phyloP scores from a whole-genome alignment of 768 basidiomycete species.

The Grammothele lineata region DNA sequence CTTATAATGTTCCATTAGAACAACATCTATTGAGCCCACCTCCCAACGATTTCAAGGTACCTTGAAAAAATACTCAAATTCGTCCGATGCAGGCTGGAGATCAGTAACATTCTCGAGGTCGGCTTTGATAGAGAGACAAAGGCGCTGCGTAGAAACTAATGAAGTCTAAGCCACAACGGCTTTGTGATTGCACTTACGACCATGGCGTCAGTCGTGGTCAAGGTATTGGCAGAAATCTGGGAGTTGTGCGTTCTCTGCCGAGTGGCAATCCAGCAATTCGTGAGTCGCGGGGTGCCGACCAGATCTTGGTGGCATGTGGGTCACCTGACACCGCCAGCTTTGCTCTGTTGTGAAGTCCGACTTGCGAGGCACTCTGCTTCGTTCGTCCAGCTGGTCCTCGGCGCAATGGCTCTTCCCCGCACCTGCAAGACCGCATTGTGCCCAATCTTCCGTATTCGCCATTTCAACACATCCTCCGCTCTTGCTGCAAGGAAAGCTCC shows the following conservation, averaged over 20 bases:
- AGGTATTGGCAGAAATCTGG: no score
- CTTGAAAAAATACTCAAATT: conserved; percentile 81
- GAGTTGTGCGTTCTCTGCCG: no score
- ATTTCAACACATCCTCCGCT: conserved; percentile 7
- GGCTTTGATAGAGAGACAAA: conserved; percentile 69
- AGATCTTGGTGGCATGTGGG: no score
- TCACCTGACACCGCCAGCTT: no score
- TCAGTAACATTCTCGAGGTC: conserved; percentile 77
- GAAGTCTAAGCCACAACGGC: neutral
- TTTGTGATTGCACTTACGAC: conserved; percentile 14
- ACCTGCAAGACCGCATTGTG: conserved; percentile 13
- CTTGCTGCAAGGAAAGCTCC: conserved; percentile 7
- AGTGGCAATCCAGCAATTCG: no score
- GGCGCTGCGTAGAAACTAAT: conserved; percentile 35
- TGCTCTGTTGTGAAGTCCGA: neutral
- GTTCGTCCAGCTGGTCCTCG: conserved; percentile 6
- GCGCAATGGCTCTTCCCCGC: conserved; percentile 16
- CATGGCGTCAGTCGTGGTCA: conserved; percentile 7
- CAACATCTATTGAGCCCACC: neutral
- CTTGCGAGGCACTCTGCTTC: neutral
- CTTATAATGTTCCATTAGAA: conserved; percentile 28
- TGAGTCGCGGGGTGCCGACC: no score
- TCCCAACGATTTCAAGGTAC: conserved; percentile 38
- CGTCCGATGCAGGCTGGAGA: conserved; percentile 56
- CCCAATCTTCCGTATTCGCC: conserved; percentile 19